These are phyloP conservation scores for Pythium plurisporium DNA, from an alignment of 352 stramenopile species.

Conservation along the genomic window DNA sequence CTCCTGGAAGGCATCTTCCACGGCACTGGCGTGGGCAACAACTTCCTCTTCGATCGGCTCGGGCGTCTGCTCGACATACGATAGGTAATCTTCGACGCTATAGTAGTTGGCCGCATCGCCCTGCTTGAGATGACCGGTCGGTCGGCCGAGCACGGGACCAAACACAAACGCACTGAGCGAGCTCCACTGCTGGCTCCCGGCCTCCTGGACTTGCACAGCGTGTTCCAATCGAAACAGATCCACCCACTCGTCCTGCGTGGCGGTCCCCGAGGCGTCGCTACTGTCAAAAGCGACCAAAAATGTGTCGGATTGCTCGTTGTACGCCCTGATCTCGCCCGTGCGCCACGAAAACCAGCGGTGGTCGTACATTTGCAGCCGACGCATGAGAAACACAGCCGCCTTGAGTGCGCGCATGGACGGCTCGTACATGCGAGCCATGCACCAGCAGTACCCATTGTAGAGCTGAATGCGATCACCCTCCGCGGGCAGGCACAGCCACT, in stretches of 20 bases:
- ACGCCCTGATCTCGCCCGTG: constrained; percentile 40
- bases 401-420: constrained; percentile 42
- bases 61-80: constrained; percentile 37
- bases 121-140: constrained; percentile 24
- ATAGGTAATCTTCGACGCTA: constrained; percentile 59
- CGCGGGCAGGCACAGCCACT: constrained; percentile 50
- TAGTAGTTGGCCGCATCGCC: constrained; percentile 35
- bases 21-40: neutral
- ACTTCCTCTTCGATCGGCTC: constrained; percentile 3
- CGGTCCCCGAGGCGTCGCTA: neutral
- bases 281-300: constrained; percentile 59
- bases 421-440: constrained; percentile 64
- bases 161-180: constrained; percentile 74
- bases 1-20: constrained; percentile 1
- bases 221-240: constrained; percentile 57
- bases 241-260: constrained; percentile 42
- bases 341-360: constrained; percentile 42
- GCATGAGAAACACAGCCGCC: constrained; percentile 43
- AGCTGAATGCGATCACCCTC: constrained; percentile 54
- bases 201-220: constrained; percentile 59
- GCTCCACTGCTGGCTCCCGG: constrained; percentile 48
- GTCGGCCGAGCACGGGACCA: constrained; percentile 36
- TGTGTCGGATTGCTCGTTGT: constrained; percentile 44
- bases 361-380: constrained; percentile 56
- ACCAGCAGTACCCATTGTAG: constrained; percentile 69